phyloP scores from a whole-genome alignment of 345 rosid genomes.

The Firmiana major region DNA sequence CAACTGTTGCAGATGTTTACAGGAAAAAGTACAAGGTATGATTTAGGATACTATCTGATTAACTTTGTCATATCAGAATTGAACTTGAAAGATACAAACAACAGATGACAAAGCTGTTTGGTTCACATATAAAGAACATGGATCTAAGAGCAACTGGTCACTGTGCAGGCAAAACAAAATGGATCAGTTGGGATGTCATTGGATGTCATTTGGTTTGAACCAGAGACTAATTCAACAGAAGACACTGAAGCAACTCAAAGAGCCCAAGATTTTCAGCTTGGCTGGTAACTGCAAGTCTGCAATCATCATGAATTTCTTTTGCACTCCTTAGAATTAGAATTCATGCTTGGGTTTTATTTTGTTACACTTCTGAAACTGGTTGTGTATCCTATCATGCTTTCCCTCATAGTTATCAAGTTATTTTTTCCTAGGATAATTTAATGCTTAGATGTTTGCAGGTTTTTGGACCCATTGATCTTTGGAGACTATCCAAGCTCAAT shows the following conservation, averaged over 20 bases:
- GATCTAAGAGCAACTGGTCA: neutral
- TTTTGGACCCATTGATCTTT: slow-evolving; percentile 77
- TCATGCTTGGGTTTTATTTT: neutral
- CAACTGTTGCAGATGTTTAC: slow-evolving; percentile 56
- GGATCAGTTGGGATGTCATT: slow-evolving; percentile 74
- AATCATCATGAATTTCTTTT: neutral
- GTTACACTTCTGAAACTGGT: neutral
- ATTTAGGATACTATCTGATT: neutral
- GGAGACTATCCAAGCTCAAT: slow-evolving; percentile 90
- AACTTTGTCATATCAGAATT: neutral
- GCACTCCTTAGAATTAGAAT: neutral
- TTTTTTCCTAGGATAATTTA: neutral
- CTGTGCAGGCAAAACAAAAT: slow-evolving; percentile 55
- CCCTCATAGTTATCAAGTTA: neutral
- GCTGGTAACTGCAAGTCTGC: slow-evolving; percentile 49
- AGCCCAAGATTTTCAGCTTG: slow-evolving; percentile 98
- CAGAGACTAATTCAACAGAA: slow-evolving; percentile 48
- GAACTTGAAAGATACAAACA: neutral
- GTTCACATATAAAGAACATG: neutral
- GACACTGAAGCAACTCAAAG: slow-evolving; percentile 80
- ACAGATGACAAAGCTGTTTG: neutral
- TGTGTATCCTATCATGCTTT: neutral
- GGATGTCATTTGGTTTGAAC: slow-evolving; percentile 82
- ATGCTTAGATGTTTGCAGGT: slow-evolving; percentile 40
- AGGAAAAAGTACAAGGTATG: slow-evolving; percentile 69